Evolutionary conservation across 2,329 filamentous ascomycete species (phyloP).

Genomic region (Neoarthrinium moseri): DNA sequence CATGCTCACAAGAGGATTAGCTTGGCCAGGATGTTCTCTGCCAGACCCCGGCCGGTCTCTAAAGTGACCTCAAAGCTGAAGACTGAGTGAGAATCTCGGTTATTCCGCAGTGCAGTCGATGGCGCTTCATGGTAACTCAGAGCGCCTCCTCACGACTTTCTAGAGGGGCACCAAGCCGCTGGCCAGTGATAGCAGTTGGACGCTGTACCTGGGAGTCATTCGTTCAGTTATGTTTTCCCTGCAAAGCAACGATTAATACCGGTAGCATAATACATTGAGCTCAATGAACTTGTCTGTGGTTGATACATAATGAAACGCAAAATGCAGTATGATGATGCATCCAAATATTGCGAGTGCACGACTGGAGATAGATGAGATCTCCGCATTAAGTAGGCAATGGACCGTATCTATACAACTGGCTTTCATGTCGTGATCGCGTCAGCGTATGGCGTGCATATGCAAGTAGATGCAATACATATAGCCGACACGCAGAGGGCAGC

Average conservation of each 20-base stretch:
- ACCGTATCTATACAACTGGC: too few relatives aligned
- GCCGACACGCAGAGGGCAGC: too few relatives aligned
- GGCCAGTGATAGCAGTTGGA: neutral
- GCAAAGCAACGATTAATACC: conserved; percentile 6
- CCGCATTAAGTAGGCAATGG: too few relatives aligned
- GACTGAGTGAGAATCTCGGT: neutral
- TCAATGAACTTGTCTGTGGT: too few relatives aligned
- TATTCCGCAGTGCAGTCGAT: neutral
- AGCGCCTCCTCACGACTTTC: neutral
- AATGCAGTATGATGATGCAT: too few relatives aligned
- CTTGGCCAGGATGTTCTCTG: conserved; percentile 9
- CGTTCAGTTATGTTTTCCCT: neutral
- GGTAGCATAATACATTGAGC: too few relatives aligned
- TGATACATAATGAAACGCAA: too few relatives aligned
- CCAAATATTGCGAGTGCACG: too few relatives aligned
- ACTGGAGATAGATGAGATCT: too few relatives aligned
- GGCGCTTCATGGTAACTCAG: neutral
- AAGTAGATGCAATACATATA: too few relatives aligned
- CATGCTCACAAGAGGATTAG: neutral
- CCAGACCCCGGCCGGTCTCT: neutral
- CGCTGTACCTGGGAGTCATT: conserved; percentile 3
- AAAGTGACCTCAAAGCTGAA: neutral
- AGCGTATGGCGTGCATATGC: too few relatives aligned
- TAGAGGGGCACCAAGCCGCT: neutral
- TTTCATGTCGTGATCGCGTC: too few relatives aligned